These are phyloP conservation scores for Trifolium fragiferum DNA, from an alignment of 306 rosid species.

Conservation along the genomic window DNA sequence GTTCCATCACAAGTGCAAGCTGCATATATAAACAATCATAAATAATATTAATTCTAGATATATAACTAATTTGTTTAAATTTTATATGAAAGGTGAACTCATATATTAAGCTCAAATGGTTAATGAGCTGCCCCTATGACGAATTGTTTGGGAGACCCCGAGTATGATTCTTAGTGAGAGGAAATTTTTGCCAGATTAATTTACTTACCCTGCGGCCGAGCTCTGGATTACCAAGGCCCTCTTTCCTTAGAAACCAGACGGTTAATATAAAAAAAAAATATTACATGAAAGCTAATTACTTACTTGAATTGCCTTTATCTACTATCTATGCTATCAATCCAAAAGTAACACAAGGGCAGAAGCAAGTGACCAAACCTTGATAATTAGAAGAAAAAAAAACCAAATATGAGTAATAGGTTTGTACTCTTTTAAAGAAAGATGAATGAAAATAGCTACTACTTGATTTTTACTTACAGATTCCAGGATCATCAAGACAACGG, in stretches of 20 bases:
- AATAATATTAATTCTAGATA: background rate
- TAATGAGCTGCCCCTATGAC: no score
- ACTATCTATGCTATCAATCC: constrained; percentile 71
- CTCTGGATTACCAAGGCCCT: no score
- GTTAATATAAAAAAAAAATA: no score
- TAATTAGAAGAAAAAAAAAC: background rate
- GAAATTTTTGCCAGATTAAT: no score
- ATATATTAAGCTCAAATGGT: no score
- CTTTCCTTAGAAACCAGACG: no score
- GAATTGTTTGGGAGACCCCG: no score
- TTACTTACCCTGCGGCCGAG: no score
- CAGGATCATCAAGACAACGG: constrained; percentile 68
- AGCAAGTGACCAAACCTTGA: constrained; percentile 65
- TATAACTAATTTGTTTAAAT: background rate
- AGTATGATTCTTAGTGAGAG: no score
- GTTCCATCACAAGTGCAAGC: constrained; percentile 56
- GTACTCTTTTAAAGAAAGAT: background rate
- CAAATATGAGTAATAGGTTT: no score
- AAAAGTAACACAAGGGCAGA: constrained; percentile 76
- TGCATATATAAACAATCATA: constrained; percentile 20
- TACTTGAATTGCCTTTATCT: constrained; percentile 57
- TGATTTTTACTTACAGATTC: constrained; percentile 59
- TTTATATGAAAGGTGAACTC: background rate
- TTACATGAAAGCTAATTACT: constrained; percentile 13
- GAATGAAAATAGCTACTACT: background rate